Evolutionary conservation across 345 rosid genomes (phyloP).

Genomic region (Eucalyptus urophylla): DNA sequence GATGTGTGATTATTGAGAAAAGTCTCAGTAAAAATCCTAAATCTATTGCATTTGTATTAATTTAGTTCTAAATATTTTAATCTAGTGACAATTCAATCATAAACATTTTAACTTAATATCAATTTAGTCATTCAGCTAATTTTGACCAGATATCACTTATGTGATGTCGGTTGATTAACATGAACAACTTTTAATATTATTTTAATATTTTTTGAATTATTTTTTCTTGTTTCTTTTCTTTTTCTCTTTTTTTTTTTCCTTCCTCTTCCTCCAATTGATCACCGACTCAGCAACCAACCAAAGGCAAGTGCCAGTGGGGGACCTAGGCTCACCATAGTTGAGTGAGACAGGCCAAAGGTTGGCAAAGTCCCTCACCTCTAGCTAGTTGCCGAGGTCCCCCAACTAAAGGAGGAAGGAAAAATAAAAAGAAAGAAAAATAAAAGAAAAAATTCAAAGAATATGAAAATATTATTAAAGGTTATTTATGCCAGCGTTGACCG

Average conservation of each 20-base stretch:
- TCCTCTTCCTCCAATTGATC: too few relatives aligned
- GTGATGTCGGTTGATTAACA: fast-evolving
- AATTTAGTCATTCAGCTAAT: fast-evolving
- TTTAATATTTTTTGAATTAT: too few relatives aligned
- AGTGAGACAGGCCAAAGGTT: fast-evolving
- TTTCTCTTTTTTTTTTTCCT: too few relatives aligned
- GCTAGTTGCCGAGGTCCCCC: fast-evolving
- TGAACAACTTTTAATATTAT: fast-evolving
- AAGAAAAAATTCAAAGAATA: too few relatives aligned
- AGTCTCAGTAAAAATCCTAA: fast-evolving
- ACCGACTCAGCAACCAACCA: too few relatives aligned
- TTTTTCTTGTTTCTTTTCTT: fast-evolving
- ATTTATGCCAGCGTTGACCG: fast-evolving
- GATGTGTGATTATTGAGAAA: not conserved
- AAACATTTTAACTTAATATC: fast-evolving
- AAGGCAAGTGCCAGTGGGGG: fast-evolving
- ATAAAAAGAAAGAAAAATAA: too few relatives aligned
- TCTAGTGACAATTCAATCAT: fast-evolving
- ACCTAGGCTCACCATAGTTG: too few relatives aligned
- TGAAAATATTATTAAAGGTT: too few relatives aligned
- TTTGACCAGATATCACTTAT: fast-evolving
- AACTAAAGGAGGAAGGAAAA: fast-evolving
- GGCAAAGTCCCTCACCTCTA: too few relatives aligned
- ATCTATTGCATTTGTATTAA: fast-evolving
- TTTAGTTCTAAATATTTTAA: too few relatives aligned